A percentile compares a stretch with the other conserved stretches of the same genome.
Conservation (phyloP, 805 yeast genomes). For the Monosporozyma aquatica region DNA sequence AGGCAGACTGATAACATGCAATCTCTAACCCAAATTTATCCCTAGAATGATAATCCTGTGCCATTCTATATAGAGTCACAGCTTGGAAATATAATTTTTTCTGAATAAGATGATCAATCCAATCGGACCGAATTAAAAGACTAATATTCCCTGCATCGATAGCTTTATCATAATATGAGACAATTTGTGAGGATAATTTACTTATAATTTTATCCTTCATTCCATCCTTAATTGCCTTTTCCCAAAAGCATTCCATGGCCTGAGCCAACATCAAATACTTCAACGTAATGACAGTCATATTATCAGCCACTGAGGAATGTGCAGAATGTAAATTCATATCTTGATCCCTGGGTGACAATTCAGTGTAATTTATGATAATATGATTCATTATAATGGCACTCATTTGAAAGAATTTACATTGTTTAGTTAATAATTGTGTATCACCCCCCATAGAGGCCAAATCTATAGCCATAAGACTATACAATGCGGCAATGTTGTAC, state of each 20-base stretch:
- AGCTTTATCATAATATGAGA: constrained; percentile 46
- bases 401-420: constrained; percentile 53
- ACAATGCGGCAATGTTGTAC: constrained; percentile 60
- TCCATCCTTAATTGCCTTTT: constrained; percentile 38
- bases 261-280: constrained; percentile 58
- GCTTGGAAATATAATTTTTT: constrained; percentile 62
- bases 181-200: constrained; percentile 54
- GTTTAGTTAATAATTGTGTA: constrained; percentile 35
- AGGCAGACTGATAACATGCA: constrained; percentile 6
- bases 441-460: constrained; percentile 32
- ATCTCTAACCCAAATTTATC: constrained; percentile 65
- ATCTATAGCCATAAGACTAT: constrained; percentile 45
- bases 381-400: constrained; percentile 60
- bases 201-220: constrained; percentile 52
- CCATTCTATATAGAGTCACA: constrained; percentile 57
- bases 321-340: constrained; percentile 10
- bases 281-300: constrained; percentile 43
- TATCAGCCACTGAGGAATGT: constrained; percentile 30
- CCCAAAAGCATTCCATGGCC: constrained; percentile 85
- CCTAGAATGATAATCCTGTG: constrained; percentile 32
- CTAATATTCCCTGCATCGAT: constrained; percentile 37
- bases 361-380: constrained; percentile 27
- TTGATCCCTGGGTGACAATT: constrained; percentile 1
- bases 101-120: constrained; percentile 52
- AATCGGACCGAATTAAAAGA: constrained; percentile 47